Percentiles rank a stretch among this genome's conserved stretches.
These are phyloP conservation scores for Diplocarpon mali DNA, from an alignment of 2,329 filamentous ascomycete species.

Conservation along the genomic window DNA sequence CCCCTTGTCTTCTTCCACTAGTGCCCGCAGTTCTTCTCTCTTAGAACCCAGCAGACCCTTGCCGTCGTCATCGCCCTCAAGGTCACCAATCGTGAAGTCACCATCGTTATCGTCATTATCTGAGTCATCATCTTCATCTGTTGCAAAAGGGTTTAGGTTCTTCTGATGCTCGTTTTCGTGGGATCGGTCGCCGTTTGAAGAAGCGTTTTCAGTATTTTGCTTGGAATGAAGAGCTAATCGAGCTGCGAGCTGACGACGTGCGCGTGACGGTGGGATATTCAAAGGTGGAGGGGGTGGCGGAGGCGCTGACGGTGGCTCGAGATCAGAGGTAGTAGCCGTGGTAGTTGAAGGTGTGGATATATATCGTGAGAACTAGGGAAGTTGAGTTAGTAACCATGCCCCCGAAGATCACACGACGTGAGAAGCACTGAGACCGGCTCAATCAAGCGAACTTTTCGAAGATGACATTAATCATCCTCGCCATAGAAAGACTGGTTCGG, in stretches of 20 bases:
- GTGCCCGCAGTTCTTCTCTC: conserved; percentile 5
- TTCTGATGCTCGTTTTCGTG: conserved; percentile 17
- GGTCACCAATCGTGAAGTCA: conserved; percentile 23
- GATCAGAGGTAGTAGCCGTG: conserved; percentile 24
- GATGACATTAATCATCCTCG: conserved; percentile 8
- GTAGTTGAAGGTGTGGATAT: conserved; percentile 27
- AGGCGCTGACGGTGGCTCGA: conserved; percentile 48
- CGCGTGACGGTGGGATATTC: conserved; percentile 77
- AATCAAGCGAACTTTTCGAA: conserved; percentile 8
- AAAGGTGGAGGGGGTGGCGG: conserved; percentile 66
- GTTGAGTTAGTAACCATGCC: conserved; percentile 14
- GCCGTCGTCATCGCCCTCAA: conserved; percentile 22
- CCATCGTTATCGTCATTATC: conserved; percentile 21
- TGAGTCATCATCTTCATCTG: conserved; percentile 25
- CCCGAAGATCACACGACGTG: conserved; percentile 9
- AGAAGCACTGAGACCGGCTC: conserved; percentile 8
- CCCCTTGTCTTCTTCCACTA: conserved; percentile 2
- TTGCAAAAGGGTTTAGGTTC: conserved; percentile 24
- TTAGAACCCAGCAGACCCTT: conserved; percentile 13
- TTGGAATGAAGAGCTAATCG: conserved; percentile 68
- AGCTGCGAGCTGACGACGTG: conserved; percentile 80
- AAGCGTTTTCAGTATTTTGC: conserved; percentile 29
- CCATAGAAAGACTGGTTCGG: conserved; percentile 15
- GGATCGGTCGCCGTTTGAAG: conserved; percentile 11
- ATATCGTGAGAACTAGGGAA: conserved; percentile 26